Evolutionary conservation across 257 asterid species (phyloP), one percentile per base, ranked within the genome.

Genomic region (Ilex asprella): DNA sequence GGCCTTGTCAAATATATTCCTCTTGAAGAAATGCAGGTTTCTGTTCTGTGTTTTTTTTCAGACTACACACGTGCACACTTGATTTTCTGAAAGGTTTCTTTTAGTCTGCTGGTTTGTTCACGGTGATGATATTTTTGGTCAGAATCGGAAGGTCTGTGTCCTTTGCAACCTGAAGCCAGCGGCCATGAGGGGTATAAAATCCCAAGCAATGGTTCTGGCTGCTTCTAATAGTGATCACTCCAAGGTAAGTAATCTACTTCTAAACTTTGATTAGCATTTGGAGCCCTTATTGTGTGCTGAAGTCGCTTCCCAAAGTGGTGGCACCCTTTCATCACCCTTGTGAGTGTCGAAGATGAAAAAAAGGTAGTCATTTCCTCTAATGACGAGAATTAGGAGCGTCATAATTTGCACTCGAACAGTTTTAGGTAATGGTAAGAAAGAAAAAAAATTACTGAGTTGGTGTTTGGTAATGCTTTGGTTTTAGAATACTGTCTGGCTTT

Each of bases 181-280:
- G 16, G 50, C 71, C 67, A 87, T 89, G 99, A 85, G 97, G 81
- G 97, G 96, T 32, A 78, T 93, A 66, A 89, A 86, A 75, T 93
- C 99, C 65, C 96, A 87, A 51, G 99, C 97, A 29, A 93, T 93
- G 97, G 95, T 93, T 81, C 97, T 89, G 70, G 95, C 97, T 65
- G 97, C 96, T 66, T 85, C 95, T 72, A 82, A 76, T 63, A 69
- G 60, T 49, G 95, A 89, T 61, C 89, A 84, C 74, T 73, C 85
- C 13, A 85, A 83, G 94, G 99, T 92, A 66, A 62, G 79, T 43
- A 61, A 29, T 27, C 13, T 6, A 6, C 35, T 55, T 66, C 6
- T 12, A 35, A 6, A 53, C 39, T 64, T 7, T 43, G 11, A 46
- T 46, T 46, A 46, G n/a, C 13, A 46, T 46, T 2, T 46, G 52